Evolutionary conservation across 306 rosid species (phyloP), one percentile per base, ranked within the genome.

Genomic region (Prunus davidiana): DNA sequence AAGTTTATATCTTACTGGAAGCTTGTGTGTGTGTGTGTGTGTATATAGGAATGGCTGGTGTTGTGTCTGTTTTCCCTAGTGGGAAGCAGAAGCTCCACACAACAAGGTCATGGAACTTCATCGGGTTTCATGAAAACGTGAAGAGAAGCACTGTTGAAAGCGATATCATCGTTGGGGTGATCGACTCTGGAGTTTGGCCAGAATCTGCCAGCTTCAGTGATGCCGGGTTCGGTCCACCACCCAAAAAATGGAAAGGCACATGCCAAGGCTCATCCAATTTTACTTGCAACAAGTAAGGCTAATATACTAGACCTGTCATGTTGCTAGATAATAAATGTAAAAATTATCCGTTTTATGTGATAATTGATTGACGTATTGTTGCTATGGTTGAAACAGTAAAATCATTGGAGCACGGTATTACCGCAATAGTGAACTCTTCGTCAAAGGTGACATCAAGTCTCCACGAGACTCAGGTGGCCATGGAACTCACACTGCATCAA

Each of bases 21-120:
- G 43, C 43, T 38, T 38, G 43, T 38, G 43, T 32, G 38, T 32
- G 1, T 32, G 6, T 32, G 0, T 32, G 1, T 34, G 5, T 41
- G 43, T 55, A 0, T 78, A 76, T 67, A 84, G 90, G 64, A 12
- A 78, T 77, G 74, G 84, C 84, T n/a, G 81, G 83, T 1, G 91
- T 90, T 5, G 81, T 90, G 58, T 83, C 93, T 4, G 93, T 88
- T 20, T 87, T 89, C 64, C 87, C 81, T 8, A 82, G 45, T 47
- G 18, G 12, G 79, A 77, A 74, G 63, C 61, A 28, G 24, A 50
- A 75, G 12, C 87, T 79, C 16, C 91, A 76, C 0, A 90, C 92
- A 24, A 90, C 95, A 69, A 84, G 58, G 73, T 90, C 90, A 2
- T 90, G 90, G 90, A 85, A 90, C 64, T 90, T 90, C 73, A 32